Conservation (phyloP, 495 filamentous ascomycete species). For the Glonium stellatum region DNA sequence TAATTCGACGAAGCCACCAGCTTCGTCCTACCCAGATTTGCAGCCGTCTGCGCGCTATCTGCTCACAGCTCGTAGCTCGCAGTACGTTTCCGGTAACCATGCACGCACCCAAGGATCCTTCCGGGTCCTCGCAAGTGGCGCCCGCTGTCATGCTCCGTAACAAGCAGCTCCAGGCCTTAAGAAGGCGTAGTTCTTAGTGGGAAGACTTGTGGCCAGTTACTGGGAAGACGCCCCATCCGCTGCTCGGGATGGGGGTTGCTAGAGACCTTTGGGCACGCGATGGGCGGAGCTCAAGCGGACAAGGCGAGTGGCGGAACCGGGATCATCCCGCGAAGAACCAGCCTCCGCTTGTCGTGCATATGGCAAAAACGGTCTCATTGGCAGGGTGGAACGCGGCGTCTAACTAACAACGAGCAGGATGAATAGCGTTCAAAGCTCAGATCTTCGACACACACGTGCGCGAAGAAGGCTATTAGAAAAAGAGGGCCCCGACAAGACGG, state of each 20-base stretch:
- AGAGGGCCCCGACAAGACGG: not conserved
- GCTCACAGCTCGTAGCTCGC: no score
- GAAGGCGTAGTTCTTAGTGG: no score
- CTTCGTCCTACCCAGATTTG: not conserved
- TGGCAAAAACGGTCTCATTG: not conserved
- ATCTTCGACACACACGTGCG: conserved; percentile 13
- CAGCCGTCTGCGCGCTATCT: not conserved
- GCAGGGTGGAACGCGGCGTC: not conserved
- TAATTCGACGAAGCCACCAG: not conserved
- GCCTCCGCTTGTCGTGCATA: not conserved
- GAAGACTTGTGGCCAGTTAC: not conserved
- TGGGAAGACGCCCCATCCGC: not conserved
- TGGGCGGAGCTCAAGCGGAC: not conserved
- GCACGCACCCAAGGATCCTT: no score
- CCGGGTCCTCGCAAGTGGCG: no score
- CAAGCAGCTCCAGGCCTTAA: no score
- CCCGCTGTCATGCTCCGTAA: no score
- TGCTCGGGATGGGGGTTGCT: not conserved
- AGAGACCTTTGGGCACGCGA: not conserved
- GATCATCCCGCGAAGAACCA: not conserved
- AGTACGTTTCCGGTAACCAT: not conserved
- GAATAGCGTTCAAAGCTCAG: conserved; percentile 5
- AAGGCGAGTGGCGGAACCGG: not conserved
- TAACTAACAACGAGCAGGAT: not conserved
- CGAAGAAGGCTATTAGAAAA: conserved; percentile 6